phyloP scores from a whole-genome alignment of 352 stramenopile species.

The Phytopythium oedochilum region DNA sequence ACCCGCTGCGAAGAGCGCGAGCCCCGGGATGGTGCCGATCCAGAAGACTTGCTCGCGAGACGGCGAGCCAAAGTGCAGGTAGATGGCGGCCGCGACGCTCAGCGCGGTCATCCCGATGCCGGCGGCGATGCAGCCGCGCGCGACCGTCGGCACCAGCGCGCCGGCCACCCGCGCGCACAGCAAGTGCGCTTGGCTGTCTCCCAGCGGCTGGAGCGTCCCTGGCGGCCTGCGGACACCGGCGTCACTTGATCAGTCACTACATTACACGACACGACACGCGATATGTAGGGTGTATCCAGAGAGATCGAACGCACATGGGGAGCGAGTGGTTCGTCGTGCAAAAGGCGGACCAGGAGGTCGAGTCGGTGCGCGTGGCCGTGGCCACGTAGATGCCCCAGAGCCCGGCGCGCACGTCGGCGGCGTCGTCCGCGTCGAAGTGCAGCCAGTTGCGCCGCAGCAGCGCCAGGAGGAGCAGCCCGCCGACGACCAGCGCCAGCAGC shows the following conservation, averaged over 20 bases:
- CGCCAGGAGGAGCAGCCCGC: conserved; percentile 52
- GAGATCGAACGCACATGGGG: neutral
- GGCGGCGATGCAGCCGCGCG: conserved; percentile 40
- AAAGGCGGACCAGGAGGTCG: conserved; percentile 48
- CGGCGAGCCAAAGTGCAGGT: conserved; percentile 64
- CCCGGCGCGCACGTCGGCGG: conserved; percentile 42
- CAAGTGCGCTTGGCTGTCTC: conserved; percentile 11
- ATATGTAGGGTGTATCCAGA: no score
- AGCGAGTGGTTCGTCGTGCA: conserved; percentile 23
- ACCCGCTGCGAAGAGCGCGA: conserved; percentile 47
- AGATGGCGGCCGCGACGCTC: conserved; percentile 41
- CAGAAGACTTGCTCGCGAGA: conserved; percentile 53
- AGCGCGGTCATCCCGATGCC: conserved; percentile 40
- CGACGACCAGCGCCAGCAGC: conserved; percentile 52
- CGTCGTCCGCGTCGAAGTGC: conserved; percentile 14
- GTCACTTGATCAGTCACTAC: no score
- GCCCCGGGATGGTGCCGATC: conserved; percentile 46
- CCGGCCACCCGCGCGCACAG: conserved; percentile 32
- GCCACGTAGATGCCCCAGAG: conserved; percentile 48
- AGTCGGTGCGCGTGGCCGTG: conserved; percentile 23
- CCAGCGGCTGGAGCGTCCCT: conserved; percentile 10
- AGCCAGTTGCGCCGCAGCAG: conserved; percentile 65
- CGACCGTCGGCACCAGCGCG: conserved; percentile 21
- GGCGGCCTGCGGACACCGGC: conserved; percentile 6
- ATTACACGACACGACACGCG: no score